Evolutionary conservation across 176 grass and related monocot species (phyloP), one percentile per base, ranked within the genome.

Genomic region (Carex scoparia): DNA sequence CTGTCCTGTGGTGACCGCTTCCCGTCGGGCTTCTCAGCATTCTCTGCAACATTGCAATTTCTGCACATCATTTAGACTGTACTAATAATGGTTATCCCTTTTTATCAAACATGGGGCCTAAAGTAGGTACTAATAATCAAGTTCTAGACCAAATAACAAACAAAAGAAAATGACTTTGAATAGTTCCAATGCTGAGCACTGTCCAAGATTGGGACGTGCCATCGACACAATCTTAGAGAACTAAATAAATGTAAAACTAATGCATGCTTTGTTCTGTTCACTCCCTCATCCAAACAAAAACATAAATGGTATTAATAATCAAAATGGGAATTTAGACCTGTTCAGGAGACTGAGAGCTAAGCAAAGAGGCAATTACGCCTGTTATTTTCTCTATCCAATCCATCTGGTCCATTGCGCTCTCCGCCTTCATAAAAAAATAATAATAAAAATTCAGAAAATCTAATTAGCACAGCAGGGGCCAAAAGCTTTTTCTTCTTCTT

Each of bases 351-450:
- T 99, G 97, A 64, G 97, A 99, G 42, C 93, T 99, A 71, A 99
- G 89, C 77, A 99, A 91, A 79, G 93, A 99, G 61, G 97, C 97
- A 69, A 99, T 99, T 75, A 99, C 97, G 1, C 97, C 93, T 75
- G 97, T 99, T 72, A 99, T 99, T 86, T 99, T 99, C 90, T 99
- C 97, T 92, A 99, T 95, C 97, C 97, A 99, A 88, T 99, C 97
- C 93, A 99, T 94, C 90, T 99, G 97, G 86, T 99, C 97, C 93
- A 92, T 94, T 79, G 97, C 88, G 84, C 91, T 99, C 84, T 99
- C 97, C 80, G 97, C 97, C 97, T 99, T 86, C 79, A 71, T 2
- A 11, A 51, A 69, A 79, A 66, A 90, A 23, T 23, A 23, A 23
- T 23, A 23, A 23, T 23, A 23, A 63, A 81, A 1, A 31, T 87